phyloP scores from a whole-genome alignment of 352 stramenopile species.

The Phytophthora brassicae region DNA sequence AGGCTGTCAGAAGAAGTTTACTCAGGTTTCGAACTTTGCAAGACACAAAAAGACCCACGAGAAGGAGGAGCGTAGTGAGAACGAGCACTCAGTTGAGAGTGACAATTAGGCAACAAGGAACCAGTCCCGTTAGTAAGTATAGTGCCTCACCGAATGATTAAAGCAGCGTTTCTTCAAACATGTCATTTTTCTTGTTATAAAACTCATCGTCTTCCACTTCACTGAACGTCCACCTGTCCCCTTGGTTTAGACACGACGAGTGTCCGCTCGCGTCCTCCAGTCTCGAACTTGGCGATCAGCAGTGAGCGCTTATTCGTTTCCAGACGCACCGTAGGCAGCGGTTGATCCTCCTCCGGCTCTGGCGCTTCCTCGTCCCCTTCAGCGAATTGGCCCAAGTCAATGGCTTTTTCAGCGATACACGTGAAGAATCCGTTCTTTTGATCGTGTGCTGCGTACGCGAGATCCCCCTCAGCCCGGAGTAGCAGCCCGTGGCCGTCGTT shows the following conservation, averaged over 20 bases:
- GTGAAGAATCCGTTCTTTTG: conserved; percentile 78
- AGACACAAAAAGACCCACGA: conserved; percentile 88
- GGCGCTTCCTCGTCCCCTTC: conserved; percentile 30
- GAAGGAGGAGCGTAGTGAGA: conserved; percentile 75
- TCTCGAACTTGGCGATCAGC: conserved; percentile 58
- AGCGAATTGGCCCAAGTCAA: conserved; percentile 45
- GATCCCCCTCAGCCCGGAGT: conserved; percentile 66
- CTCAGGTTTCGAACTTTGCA: conserved; percentile 87
- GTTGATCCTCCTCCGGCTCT: conserved; percentile 31
- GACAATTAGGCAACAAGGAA: conserved; percentile 30
- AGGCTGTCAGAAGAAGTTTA: conserved; percentile 90
- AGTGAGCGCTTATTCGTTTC: conserved; percentile 58
- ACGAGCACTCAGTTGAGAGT: conserved; percentile 52
- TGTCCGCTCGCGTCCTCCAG: conserved; percentile 44
- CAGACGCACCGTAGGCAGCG: conserved; percentile 52
- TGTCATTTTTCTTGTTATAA: neutral
- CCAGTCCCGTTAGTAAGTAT: neutral
- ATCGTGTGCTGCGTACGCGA: conserved; percentile 46
- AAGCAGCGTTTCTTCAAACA: no score
- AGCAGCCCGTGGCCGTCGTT: conserved; percentile 77
- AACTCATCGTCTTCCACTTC: neutral
- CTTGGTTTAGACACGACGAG: conserved; percentile 63
- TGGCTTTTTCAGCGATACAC: conserved; percentile 68
- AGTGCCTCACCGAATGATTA: no score
- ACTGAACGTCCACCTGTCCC: conserved; percentile 26